Base-by-base conservation (phyloP, 2,329 filamentous ascomycete genomes). In the Celoporthe dispersa region DNA sequence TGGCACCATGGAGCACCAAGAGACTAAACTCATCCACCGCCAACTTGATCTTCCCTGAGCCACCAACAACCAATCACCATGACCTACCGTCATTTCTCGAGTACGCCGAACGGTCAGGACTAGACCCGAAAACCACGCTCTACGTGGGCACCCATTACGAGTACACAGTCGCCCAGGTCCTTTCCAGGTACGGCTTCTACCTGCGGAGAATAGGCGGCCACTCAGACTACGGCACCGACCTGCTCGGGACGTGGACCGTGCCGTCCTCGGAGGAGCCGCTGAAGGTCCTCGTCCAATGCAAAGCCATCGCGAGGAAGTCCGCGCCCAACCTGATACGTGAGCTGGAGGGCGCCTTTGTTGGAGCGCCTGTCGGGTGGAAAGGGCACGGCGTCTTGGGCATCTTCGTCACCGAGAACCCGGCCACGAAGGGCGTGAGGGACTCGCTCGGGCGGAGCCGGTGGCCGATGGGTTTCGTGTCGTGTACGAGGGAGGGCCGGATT, bases 111-210 rank as follows among this genome's bases (percentile, higher is more conserved):
- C 85, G 86, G 64, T 84, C 81, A 0, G 83, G 84, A 0, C 83
- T 94, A 31, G 84, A 87, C 72, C 78, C 82, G 0, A 80, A 78
- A 5, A 88, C 86, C 22, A 89, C 88, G 0, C 84, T 89, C 60
- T 94, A 90, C 77, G 82, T 90, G 57, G 93, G 93, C 73, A 95
- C 92, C 0, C 87, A 87, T 77, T 95, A 92, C 81, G 93, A 96
- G 79, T 95, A 95, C 81, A 88, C 84, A 0, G 87, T 89, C 3
- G 85, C 86, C 7, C 77, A 80, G 4, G 80, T 86, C 0, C 84
- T 95, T 0, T 75, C 84, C 3, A 80, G 81, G 1, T 86, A 92
- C 66, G 89, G 90, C 67, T 92, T 95, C 81, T 79, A 81, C 31
- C 84, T 94, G 44, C 83, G 82, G 62, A 87, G 92, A 41, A 85